Percentiles rank a stretch among this genome's conserved stretches.
These are phyloP conservation scores for Colletotrichum liaoningense DNA, from an alignment of 2,329 filamentous ascomycete genomes.

Conservation along the genomic window DNA sequence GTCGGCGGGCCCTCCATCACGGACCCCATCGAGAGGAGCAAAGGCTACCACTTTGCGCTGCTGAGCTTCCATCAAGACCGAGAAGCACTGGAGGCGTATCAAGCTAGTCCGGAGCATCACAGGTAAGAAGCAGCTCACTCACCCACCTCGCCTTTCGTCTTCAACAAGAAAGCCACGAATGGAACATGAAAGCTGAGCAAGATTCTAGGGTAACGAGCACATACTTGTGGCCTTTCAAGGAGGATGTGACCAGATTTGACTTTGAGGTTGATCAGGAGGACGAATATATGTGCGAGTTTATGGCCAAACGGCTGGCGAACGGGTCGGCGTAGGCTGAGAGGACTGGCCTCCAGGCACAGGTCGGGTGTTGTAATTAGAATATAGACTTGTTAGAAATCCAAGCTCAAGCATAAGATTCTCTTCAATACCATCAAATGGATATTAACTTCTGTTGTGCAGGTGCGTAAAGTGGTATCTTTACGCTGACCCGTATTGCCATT, in stretches of 20 bases:
- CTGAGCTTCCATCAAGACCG: conserved; percentile 62
- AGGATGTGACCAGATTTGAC: conserved; percentile 65
- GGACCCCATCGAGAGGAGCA: conserved; percentile 61
- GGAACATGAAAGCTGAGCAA: not conserved
- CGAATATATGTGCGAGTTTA: conserved; percentile 29
- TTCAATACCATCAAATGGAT: not conserved
- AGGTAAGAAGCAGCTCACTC: conserved; percentile 44
- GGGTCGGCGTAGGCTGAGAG: not conserved
- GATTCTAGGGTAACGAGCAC: conserved; percentile 62
- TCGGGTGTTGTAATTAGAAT: not conserved
- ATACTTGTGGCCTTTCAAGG: conserved; percentile 63
- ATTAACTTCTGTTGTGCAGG: not conserved
- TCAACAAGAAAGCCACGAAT: not conserved
- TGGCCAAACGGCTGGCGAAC: conserved; percentile 23
- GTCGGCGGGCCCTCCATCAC: conserved; percentile 66
- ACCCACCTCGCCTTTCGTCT: not conserved
- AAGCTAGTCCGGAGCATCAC: conserved; percentile 64
- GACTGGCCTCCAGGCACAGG: not conserved
- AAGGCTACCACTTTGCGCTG: conserved; percentile 63
- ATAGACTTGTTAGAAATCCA: not conserved
- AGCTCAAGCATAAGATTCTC: not conserved
- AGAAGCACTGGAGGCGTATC: conserved; percentile 60
- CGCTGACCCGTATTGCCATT: not conserved
- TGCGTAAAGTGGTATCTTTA: not conserved
- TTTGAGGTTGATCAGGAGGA: conserved; percentile 61